A percentile compares a stretch with the other conserved stretches of the same genome.
phyloP scores from a whole-genome alignment of 164 flowering plant genomes.

The Nelumbo lutea region DNA sequence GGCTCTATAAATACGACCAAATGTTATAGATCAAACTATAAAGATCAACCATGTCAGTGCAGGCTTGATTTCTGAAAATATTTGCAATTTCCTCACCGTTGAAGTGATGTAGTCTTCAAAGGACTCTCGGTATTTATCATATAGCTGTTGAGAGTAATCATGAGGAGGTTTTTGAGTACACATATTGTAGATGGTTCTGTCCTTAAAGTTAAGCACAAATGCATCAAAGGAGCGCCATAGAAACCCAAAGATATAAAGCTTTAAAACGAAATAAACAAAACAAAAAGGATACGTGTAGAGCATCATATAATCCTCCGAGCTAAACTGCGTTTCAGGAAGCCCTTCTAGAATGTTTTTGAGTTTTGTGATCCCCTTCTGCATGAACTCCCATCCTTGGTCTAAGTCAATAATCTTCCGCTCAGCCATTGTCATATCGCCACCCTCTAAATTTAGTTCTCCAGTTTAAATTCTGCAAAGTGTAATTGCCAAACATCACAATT shows the following conservation, averaged over 20 bases:
- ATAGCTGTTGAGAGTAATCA: slow-evolving; percentile 85
- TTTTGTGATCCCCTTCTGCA: slow-evolving; percentile 84
- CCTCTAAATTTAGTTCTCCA: too few relatives aligned
- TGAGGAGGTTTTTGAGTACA: slow-evolving; percentile 92
- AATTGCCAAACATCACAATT: background rate
- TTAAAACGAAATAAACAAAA: background rate
- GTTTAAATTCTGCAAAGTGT: background rate
- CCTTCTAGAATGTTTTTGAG: slow-evolving; percentile 77
- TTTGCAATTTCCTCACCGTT: slow-evolving; percentile 36
- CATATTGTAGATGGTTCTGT: slow-evolving; percentile 88
- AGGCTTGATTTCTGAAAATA: background rate
- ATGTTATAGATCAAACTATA: too few relatives aligned
- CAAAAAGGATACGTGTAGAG: slow-evolving; percentile 68
- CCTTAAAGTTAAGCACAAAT: slow-evolving; percentile 4
- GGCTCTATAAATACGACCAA: too few relatives aligned
- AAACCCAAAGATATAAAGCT: background rate
- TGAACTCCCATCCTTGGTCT: slow-evolving; percentile 83
- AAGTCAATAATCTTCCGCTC: slow-evolving; percentile 63
- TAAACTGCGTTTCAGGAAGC: slow-evolving; percentile 59
- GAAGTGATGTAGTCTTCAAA: slow-evolving; percentile 73
- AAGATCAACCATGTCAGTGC: too few relatives aligned
- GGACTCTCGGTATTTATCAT: slow-evolving; percentile 71
- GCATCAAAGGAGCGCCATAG: background rate
- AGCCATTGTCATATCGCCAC: slow-evolving; percentile 28
- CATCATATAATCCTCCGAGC: slow-evolving; percentile 79